phyloP scores from a whole-genome alignment of 75 land plant species.

The Pinus albicaulis region DNA sequence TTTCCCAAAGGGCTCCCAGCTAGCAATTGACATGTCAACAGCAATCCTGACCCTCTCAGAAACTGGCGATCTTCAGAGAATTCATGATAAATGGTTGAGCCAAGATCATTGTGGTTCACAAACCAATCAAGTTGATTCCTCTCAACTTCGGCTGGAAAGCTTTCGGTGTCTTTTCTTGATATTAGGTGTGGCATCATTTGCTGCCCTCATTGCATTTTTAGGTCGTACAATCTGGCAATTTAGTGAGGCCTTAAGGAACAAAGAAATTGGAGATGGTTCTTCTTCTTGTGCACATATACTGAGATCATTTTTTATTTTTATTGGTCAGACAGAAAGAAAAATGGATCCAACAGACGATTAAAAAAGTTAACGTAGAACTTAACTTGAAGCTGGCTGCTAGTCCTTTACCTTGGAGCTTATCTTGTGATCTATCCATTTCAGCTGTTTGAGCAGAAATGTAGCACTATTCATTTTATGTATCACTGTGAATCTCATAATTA shows the following conservation, averaged over 20 bases:
- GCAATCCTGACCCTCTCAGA: conserved; percentile 81
- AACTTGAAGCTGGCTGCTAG: background rate
- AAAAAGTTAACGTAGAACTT: background rate
- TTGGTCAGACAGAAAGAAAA: background rate
- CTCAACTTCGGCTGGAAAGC: conserved; percentile 32
- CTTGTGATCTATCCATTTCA: background rate
- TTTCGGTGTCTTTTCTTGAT: conserved; percentile 81
- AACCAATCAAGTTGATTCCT: conserved; percentile 11
- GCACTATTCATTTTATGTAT: background rate
- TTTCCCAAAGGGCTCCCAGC: conserved; percentile 73
- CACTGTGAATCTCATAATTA: background rate
- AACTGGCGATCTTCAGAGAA: conserved; percentile 75
- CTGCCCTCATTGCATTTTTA: conserved; percentile 54
- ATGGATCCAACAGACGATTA: background rate
- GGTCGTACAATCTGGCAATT: conserved; percentile 24
- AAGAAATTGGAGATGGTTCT: background rate
- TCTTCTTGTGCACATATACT: background rate
- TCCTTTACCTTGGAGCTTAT: background rate
- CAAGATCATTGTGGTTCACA: conserved; percentile 24
- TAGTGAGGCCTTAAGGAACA: background rate
- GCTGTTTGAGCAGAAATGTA: background rate
- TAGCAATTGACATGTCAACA: conserved; percentile 84
- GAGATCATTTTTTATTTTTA: background rate
- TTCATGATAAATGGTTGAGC: conserved; percentile 71
- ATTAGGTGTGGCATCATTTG: conserved; percentile 57